These are phyloP conservation scores for Carpinus fangiana DNA, from an alignment of 306 rosid genomes.

Conservation along the genomic window DNA sequence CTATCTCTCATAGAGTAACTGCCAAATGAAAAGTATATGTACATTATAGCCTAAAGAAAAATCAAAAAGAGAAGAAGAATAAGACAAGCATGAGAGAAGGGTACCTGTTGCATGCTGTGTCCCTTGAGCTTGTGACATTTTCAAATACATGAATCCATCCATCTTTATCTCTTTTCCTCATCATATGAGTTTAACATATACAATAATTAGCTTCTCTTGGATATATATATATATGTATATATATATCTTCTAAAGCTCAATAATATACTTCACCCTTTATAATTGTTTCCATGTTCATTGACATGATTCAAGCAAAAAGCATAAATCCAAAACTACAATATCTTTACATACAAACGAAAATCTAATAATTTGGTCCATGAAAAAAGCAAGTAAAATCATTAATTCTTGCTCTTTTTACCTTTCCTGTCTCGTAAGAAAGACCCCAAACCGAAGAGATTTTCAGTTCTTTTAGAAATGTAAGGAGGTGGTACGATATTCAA, in stretches of 20 bases:
- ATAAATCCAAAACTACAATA: slow-evolving; percentile 17
- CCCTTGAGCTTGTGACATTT: slow-evolving; percentile 35
- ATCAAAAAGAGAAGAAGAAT: slow-evolving; percentile 26
- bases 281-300: background rate
- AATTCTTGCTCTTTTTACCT: slow-evolving; percentile 62
- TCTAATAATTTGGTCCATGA: background rate
- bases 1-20: slow-evolving; percentile 24
- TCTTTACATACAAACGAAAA: background rate
- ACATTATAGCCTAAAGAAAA: slow-evolving; percentile 4
- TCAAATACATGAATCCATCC: slow-evolving; percentile 23
- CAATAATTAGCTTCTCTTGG: slow-evolving; percentile 13
- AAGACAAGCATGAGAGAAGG: slow-evolving; percentile 39
- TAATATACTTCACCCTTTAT: background rate
- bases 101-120: slow-evolving; percentile 28
- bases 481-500: slow-evolving; percentile 76
- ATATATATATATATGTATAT: background rate
- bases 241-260: slow-evolving; percentile 5
- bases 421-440: slow-evolving; percentile 63
- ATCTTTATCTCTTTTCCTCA: slow-evolving; percentile 13
- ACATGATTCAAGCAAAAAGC: slow-evolving; percentile 24
- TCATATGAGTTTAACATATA: background rate
- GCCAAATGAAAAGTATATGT: background rate
- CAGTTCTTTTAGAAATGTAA: slow-evolving; percentile 64
- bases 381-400: slow-evolving; percentile 22
- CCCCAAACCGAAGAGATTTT: slow-evolving; percentile 71